Conservation (phyloP, 257 asterid genomes). For the Solanum paucissectum region DNA sequence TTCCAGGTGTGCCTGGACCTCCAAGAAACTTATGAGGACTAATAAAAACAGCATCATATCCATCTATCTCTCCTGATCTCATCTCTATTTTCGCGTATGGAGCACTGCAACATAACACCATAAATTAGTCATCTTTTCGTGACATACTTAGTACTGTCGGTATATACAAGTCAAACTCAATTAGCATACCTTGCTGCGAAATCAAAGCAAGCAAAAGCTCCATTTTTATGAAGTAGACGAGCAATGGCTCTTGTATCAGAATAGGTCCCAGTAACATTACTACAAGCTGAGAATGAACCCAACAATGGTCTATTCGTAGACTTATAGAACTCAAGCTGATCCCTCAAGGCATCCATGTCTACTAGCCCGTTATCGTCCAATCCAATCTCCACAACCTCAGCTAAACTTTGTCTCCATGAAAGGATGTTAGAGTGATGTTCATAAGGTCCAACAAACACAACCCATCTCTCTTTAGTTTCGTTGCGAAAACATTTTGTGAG, state of each 20-base stretch:
- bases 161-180: not conserved
- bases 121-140: not conserved
- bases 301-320: conserved; percentile 32
- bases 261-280: conserved; percentile 58
- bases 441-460: conserved; percentile 51
- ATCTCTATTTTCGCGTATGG: conserved; percentile 49
- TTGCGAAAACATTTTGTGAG: conserved; percentile 3
- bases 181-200: conserved; percentile 48
- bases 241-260: conserved; percentile 39
- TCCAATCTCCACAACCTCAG: conserved; percentile 70
- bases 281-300: conserved; percentile 75
- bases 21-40: conserved; percentile 69
- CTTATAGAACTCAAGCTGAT: conserved; percentile 20
- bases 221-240: conserved; percentile 43
- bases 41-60: conserved; percentile 36
- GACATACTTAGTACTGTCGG: no score
- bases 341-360: conserved; percentile 38
- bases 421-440: conserved; percentile 76
- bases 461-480: conserved; percentile 27
- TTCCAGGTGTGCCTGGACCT: conserved; percentile 74
- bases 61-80: conserved; percentile 41
- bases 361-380: conserved; percentile 31
- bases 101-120: conserved; percentile 17
- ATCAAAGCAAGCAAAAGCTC: conserved; percentile 61
- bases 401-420: conserved; percentile 69